phyloP scores from a whole-genome alignment of 805 yeast species.

The Kuraishia piskuri region DNA sequence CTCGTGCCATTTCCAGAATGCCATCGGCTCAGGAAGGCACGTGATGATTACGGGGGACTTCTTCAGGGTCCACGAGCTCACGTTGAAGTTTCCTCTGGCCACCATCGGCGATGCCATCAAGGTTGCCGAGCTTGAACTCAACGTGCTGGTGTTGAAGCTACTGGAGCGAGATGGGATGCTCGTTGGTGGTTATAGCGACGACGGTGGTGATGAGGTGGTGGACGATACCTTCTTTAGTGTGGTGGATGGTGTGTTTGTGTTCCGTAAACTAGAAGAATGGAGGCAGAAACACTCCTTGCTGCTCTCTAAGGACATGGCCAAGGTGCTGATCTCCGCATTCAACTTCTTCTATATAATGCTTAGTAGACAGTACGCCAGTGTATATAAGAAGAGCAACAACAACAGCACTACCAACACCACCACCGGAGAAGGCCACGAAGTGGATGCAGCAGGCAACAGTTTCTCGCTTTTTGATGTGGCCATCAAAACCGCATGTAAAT shows the following conservation, averaged over 20 bases:
- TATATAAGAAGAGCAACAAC: not conserved
- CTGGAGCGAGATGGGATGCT: not conserved
- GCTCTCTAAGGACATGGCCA: slow-evolving; percentile 38
- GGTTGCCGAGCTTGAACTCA: slow-evolving; percentile 38
- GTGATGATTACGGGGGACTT: slow-evolving; percentile 29
- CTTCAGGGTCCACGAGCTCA: slow-evolving; percentile 31
- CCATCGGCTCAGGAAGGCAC: slow-evolving; percentile 43
- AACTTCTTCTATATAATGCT: slow-evolving; percentile 38
- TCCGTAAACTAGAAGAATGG: slow-evolving; percentile 37
- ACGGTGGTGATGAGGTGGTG: not conserved
- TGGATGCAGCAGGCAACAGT: no score
- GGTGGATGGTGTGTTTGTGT: slow-evolving; percentile 10
- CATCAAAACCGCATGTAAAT: slow-evolving; percentile 29
- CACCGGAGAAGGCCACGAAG: no score
- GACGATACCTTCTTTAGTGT: not conserved
- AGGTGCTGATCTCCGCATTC: slow-evolving; percentile 36
- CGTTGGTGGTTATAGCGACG: not conserved
- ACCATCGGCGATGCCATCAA: slow-evolving; percentile 48
- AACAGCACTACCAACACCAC: not conserved
- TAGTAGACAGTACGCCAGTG: slow-evolving; percentile 24
- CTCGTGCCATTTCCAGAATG: slow-evolving; percentile 40
- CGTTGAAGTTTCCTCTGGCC: slow-evolving; percentile 39
- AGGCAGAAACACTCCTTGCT: slow-evolving; percentile 33
- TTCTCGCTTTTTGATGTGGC: slow-evolving; percentile 7
- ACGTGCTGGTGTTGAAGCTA: slow-evolving; percentile 9